phyloP scores from a whole-genome alignment of 306 rosid genomes.

The Casuarina equisetifolia region DNA sequence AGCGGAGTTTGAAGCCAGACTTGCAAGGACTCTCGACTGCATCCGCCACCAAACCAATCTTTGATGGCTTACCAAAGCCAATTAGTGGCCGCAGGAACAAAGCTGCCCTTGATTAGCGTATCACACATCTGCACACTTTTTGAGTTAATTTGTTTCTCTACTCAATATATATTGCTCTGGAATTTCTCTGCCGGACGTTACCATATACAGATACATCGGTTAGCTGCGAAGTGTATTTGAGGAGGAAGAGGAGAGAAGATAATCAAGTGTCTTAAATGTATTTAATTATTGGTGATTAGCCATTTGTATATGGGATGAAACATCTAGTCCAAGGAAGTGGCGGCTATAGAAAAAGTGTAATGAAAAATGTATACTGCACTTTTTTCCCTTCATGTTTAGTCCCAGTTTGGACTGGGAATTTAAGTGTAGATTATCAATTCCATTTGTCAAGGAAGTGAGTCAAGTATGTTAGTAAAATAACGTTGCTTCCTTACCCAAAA shows the following conservation, averaged over 20 bases:
- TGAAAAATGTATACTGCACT: conserved; percentile 17
- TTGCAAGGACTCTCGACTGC: conserved; percentile 59
- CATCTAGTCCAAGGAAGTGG: conserved; percentile 5
- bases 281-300: conserved; percentile 16
- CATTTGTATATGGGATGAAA: conserved; percentile 21
- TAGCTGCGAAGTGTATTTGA: conserved; percentile 34
- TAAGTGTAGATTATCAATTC: conserved; percentile 16
- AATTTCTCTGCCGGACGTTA: conserved; percentile 14
- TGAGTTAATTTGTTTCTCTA: conserved; percentile 37
- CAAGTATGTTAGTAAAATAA: background rate
- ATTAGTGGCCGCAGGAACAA: conserved; percentile 75
- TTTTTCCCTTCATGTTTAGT: conserved; percentile 8
- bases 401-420: conserved; percentile 14
- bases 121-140: conserved; percentile 21
- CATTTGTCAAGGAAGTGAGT: conserved; percentile 28
- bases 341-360: conserved; percentile 21
- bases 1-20: conserved; percentile 72
- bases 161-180: conserved; percentile 14
- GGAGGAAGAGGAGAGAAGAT: conserved; percentile 19
- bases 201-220: conserved; percentile 30
- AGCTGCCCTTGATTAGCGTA: conserved; percentile 73
- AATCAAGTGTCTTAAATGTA: conserved; percentile 41
- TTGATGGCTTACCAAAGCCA: conserved; percentile 84
- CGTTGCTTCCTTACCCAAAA: background rate
- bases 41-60: conserved; percentile 62